Evolutionary conservation across 371 early-diverging fungal species (phyloP), one percentile per base, ranked within the genome.

Genomic region (Circinella umbellata): DNA sequence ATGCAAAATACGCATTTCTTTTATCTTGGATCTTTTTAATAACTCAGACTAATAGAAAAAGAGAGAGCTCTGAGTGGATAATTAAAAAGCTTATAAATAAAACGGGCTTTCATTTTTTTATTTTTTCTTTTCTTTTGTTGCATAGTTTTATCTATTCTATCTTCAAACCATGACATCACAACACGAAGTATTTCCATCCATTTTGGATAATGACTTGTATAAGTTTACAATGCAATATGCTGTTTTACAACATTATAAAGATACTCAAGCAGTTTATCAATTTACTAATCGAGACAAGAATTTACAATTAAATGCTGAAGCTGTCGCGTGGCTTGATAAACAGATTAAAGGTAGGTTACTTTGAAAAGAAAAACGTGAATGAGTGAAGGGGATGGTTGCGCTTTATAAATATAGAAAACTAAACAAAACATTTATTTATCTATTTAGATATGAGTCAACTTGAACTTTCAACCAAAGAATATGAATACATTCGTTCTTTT

Each of bases 191-290:
- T 73, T 81, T 38, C 72, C 67, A 14, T 84, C 84, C 20, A 80
- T 93, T 51, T 86, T 92, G 17, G 93, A 93, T 72, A 92, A 92
- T 80, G 93, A 93, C 68, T 81, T 92, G 38, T 92, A 93, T 88
- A 93, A 93, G 73, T 90, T 93, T 57, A 89, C 91, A 27, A 93
- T 93, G 94, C 94, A 93, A 68, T 84, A 92, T 70, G 92, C 91
- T 0, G 91, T 93, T 14, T 70, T 89, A 39, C 84, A 88, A 68
- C 91, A 92, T 65, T 93, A 92, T 65, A 88, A 89, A n/a, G 79
- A 88, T 38, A 85, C 82, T 13, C 74, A 75, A 1, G 92, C 89
- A 37, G 81, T 83, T 46, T 93, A 93, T 60, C 77, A 80, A 39
- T 92, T 92, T 76, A 90, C 89, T 13, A 93, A 92, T 69, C 82